Percentiles rank a stretch among this genome's conserved stretches.
These are phyloP conservation scores for Globisporangium nagaii DNA, from an alignment of 352 stramenopile species.

Conservation along the genomic window DNA sequence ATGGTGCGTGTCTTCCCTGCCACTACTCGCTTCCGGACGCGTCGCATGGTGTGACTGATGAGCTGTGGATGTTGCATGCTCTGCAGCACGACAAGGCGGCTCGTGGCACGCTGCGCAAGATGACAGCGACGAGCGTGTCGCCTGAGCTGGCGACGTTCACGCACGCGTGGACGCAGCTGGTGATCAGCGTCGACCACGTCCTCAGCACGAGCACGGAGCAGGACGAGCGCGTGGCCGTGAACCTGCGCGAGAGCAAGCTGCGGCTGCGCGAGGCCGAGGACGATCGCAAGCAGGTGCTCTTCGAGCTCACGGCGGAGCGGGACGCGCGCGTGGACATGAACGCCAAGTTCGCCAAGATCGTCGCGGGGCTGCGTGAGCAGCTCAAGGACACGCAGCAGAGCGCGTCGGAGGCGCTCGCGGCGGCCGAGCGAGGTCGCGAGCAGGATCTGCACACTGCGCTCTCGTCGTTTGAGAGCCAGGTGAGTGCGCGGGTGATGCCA, in stretches of 20 bases:
- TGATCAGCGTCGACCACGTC: constrained; percentile 28
- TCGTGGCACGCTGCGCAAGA: constrained; percentile 31
- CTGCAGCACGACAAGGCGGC: constrained; percentile 32
- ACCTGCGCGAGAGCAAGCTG: constrained; percentile 40
- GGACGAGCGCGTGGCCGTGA: constrained; percentile 25
- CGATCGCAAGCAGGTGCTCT: constrained; percentile 51
- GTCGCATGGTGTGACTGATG: background rate
- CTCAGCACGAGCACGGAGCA: constrained; percentile 53
- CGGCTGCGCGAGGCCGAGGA: constrained; percentile 58
- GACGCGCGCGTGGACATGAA: constrained; percentile 24
- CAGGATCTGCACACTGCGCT: constrained; percentile 22
- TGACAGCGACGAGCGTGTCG: constrained; percentile 35
- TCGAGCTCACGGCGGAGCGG: constrained; percentile 42
- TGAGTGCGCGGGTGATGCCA: background rate
- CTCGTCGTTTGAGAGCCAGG: constrained; percentile 13
- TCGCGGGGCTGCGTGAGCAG: constrained; percentile 34
- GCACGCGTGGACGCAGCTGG: constrained; percentile 32
- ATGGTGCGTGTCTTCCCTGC: constrained; percentile 19
- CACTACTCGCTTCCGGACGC: too few species aligned
- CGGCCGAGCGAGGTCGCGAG: constrained; percentile 32
- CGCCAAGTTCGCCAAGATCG: constrained; percentile 24
- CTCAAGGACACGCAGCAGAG: constrained; percentile 35
- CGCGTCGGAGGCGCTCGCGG: constrained; percentile 27
- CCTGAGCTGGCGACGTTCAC: constrained; percentile 26
- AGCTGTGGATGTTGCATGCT: background rate